Evolutionary conservation across 176 grass and related monocot genomes (phyloP), one percentile per base, ranked within the genome.

Genomic region (Sorghum bicolor): DNA sequence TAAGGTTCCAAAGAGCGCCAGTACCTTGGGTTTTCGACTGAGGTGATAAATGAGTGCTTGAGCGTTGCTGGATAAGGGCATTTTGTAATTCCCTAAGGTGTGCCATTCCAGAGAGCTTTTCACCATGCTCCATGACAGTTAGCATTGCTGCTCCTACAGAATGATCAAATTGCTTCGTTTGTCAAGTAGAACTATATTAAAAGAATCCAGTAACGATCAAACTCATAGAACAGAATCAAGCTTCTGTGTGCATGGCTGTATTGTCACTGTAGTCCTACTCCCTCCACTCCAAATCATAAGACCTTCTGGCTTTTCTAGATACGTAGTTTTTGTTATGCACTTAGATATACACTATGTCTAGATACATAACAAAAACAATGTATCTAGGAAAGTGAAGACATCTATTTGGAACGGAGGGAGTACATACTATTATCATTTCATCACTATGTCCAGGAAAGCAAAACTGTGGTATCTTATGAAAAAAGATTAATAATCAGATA

Each of bases 81-180:
- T 91, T 98, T 86, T 98, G 93, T 76, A 98, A 83, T 80, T 98
- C 93, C 80, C 96, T 95, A 34, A 98, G 72, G 81, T 95, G 93
- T 28, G 92, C 94, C 87, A 98, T 88, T 78, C 93, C 90, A 79
- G 85, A 98, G 44, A 98, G 85, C 75, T 98, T 98, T 85, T 98
- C 96, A 81, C 96, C 96, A 83, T 96, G 93, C 72, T 98, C 96
- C 96, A 98, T 94, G 67, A 98, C 86, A 88, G 85, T 90, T 83
- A 95, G 78, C 93, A 92, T 88, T 79, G 93, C 92, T 86, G 82
- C 75, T 90, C 96, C 96, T 86, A 68, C 33, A 83, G 69, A 83
- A 83, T 31, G 48, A 76, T 24, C 11, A 70, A 45, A 67, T 70
- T 48, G 52, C 30, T 82, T 77, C 10, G 24, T 76, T 58, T 36